These are phyloP conservation scores for Hyphopichia wangnamkhiaoensis DNA, from an alignment of 1,139 yeast species.

Conservation along the genomic window DNA sequence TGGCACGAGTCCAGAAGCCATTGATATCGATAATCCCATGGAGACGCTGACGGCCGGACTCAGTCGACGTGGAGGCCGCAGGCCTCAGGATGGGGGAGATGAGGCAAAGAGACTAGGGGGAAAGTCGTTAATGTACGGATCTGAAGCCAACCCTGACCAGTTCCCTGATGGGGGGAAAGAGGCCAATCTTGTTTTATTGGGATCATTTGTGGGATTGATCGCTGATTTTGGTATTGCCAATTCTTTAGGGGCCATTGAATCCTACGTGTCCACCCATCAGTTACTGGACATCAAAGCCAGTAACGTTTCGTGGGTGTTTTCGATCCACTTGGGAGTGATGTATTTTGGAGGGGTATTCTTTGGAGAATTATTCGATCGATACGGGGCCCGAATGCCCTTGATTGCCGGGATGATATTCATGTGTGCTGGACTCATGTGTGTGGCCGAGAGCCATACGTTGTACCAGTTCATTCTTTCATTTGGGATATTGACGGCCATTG, in stretches of 20 bases:
- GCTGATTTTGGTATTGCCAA: slow-evolving; percentile 67
- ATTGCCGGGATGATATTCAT: slow-evolving; percentile 47
- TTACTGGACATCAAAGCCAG: slow-evolving; percentile 41
- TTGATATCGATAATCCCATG: too few relatives aligned
- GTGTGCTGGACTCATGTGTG: slow-evolving; percentile 50
- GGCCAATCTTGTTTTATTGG: slow-evolving; percentile 62
- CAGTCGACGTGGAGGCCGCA: too few relatives aligned
- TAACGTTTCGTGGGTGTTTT: slow-evolving; percentile 64
- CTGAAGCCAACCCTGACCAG: slow-evolving; percentile 24
- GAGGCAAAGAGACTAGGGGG: not conserved
- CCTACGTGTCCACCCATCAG: slow-evolving; percentile 55
- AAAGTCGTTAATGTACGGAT: slow-evolving; percentile 20
- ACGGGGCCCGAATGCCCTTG: slow-evolving; percentile 52
- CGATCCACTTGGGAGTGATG: slow-evolving; percentile 55
- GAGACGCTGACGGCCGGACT: too few relatives aligned
- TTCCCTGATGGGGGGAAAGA: slow-evolving; percentile 66
- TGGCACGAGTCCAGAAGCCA: too few relatives aligned
- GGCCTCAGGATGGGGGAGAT: too few relatives aligned
- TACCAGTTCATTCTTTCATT: slow-evolving; percentile 63
- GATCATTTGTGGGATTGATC: slow-evolving; percentile 58
- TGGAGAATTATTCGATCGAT: slow-evolving; percentile 62
- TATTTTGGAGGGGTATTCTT: slow-evolving; percentile 59
- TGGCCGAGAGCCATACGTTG: slow-evolving; percentile 53
- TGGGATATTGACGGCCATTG: slow-evolving; percentile 57
- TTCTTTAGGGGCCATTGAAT: slow-evolving; percentile 60